Conservation (phyloP, 2,329 filamentous ascomycete species). For the Beauveria rudraprayagi region DNA sequence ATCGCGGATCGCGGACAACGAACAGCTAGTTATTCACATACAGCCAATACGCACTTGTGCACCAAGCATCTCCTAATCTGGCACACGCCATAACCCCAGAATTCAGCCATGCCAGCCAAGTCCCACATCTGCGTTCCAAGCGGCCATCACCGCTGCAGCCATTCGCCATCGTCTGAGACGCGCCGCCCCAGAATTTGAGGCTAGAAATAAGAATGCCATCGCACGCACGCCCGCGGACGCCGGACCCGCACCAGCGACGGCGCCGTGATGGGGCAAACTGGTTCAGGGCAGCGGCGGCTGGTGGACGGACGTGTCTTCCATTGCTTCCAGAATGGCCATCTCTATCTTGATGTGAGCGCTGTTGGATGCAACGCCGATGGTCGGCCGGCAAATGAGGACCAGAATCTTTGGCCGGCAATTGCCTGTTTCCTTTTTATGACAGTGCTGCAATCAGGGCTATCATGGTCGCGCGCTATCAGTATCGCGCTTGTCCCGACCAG, state of each 20-base stretch:
- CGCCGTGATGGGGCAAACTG: not conserved
- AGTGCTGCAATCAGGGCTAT: not conserved
- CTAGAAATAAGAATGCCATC: not conserved
- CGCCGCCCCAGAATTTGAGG: not conserved
- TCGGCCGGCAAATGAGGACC: not conserved
- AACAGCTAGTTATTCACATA: not conserved
- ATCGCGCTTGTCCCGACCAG: not conserved
- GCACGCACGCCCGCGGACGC: conserved; percentile 1
- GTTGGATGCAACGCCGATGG: not conserved
- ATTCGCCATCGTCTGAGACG: not conserved
- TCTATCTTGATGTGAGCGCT: not conserved
- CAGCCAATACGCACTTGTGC: not conserved
- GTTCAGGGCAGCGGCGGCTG: not conserved
- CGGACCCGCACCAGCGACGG: not conserved
- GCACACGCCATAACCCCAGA: not conserved
- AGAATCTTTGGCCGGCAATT: not conserved
- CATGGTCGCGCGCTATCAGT: not conserved
- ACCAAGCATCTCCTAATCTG: not conserved
- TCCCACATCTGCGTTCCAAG: conserved; percentile 6
- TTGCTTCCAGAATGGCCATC: not conserved
- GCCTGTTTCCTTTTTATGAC: not conserved
- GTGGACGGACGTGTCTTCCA: not conserved
- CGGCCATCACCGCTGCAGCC: not conserved
- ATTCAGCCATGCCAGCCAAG: not conserved
- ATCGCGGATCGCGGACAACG: conserved; percentile 7